Base-by-base conservation (phyloP, 2,329 filamentous ascomycete species). In the Lasiodiplodia gonubiensis region DNA sequence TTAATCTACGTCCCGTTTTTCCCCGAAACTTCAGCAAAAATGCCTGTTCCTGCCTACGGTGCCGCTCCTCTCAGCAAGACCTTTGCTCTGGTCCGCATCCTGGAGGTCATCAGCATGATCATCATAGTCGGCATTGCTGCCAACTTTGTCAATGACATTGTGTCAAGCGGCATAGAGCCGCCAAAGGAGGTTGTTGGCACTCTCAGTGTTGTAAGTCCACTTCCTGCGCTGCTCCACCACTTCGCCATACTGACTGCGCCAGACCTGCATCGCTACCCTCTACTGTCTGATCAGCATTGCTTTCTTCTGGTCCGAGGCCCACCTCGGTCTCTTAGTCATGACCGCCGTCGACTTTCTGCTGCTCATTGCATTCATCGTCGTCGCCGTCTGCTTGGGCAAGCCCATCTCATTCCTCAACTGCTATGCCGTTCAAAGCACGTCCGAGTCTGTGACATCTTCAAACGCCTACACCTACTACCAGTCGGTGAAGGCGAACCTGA, bases 351-450 rank as follows among this genome's bases (percentile, higher is more conserved):
- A 97, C 78, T 78, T 83, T 4, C 77, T 89, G 42, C 85, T 95
- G 52, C 86, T 95, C 66, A 86, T 96, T 68, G 92, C 92, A 18
- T 87, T 93, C 71, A 89, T 93, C 69, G 89, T 94, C 67, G 87
- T 95, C 12, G 88, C 92, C 1, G 88, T 92, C 66, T 86, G 92
- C 5, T 85, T 97, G 60, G 93, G 93, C 72, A 90, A 90, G 74
- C 93, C 93, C 0, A 85, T 97, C 33, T 92, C 90, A 37, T 91
- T 90, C 78, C 86, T 95, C 49, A 86, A 90, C 73, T 97, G 94
- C 83, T 84, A 83, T 37, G 77, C 82, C 39, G 81, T 89, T 59
- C 83, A 81, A 39, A 80, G 83, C 46, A 74, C 81, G 0, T 79
- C 80, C 27, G 80, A 80, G 11, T 68, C 66, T 25, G 39, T 64